Percentiles rank a stretch among this genome's conserved stretches.
phyloP scores from a whole-genome alignment of 495 filamentous ascomycete genomes.

The Penicillium pulvis region DNA sequence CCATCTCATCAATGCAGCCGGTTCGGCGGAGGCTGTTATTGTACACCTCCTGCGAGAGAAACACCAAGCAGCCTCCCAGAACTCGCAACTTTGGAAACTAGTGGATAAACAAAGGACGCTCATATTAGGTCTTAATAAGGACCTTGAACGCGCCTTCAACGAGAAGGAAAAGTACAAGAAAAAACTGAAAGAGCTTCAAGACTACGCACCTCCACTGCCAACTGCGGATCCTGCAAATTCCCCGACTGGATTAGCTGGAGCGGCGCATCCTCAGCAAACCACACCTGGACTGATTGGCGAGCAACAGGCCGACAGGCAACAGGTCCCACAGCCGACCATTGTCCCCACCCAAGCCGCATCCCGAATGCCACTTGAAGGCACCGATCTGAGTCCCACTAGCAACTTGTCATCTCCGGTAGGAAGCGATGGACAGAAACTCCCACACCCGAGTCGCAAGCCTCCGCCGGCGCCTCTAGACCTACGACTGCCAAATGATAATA shows the following conservation, averaged over 20 bases:
- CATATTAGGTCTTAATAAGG: slow-evolving; percentile 92
- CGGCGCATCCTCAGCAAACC: neutral
- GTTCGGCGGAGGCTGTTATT: slow-evolving; percentile 87
- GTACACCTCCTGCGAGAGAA: slow-evolving; percentile 90
- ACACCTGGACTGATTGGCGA: neutral
- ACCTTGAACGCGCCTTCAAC: slow-evolving; percentile 86
- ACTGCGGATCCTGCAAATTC: slow-evolving; percentile 22
- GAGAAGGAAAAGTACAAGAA: slow-evolving; percentile 94
- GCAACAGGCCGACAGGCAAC: neutral
- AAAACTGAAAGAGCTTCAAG: slow-evolving; percentile 78
- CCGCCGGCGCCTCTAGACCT: slow-evolving; percentile 86
- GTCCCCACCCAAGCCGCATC: slow-evolving; percentile 11
- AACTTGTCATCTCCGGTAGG: slow-evolving; percentile 18
- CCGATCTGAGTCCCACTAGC: slow-evolving; percentile 23
- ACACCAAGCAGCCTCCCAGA: slow-evolving; percentile 81
- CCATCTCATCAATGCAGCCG: slow-evolving; percentile 76
- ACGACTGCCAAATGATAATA: slow-evolving; percentile 35
- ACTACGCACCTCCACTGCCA: slow-evolving; percentile 52
- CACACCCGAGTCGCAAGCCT: slow-evolving; percentile 69
- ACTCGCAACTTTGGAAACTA: slow-evolving; percentile 89
- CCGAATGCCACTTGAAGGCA: slow-evolving; percentile 5
- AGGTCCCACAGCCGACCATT: slow-evolving; percentile 6
- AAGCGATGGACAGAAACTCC: slow-evolving; percentile 31
- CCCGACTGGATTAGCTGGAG: slow-evolving; percentile 1
- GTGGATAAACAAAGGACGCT: slow-evolving; percentile 96